A percentile compares a stretch with the other conserved stretches of the same genome.
phyloP scores from a whole-genome alignment of 768 basidiomycete species.

The Suillus bovinus region DNA sequence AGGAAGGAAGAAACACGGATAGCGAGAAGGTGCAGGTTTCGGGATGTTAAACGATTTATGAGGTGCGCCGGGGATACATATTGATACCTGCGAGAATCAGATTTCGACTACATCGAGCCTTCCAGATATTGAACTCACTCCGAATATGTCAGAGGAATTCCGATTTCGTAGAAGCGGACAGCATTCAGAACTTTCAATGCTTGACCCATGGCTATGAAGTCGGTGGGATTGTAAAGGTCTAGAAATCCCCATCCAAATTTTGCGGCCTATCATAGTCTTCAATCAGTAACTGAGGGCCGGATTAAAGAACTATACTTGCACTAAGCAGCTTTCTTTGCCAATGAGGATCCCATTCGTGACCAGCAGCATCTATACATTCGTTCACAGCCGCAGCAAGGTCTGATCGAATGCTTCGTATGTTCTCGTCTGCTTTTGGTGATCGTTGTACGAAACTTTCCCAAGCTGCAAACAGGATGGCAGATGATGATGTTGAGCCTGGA shows the following conservation, averaged over 20 bases:
- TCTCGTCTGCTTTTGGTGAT: slow-evolving; percentile 92
- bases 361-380: slow-evolving; percentile 92
- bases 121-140: slow-evolving; percentile 58
- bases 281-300: not conserved
- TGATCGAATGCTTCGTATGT: slow-evolving; percentile 81
- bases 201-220: slow-evolving; percentile 92
- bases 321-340: slow-evolving; percentile 89
- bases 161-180: slow-evolving; percentile 87
- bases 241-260: slow-evolving; percentile 94
- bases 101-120: slow-evolving; percentile 5
- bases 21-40: slow-evolving; percentile 89
- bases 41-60: slow-evolving; percentile 78
- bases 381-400: slow-evolving; percentile 88
- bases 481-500: slow-evolving; percentile 89
- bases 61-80: slow-evolving; percentile 80
- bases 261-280: slow-evolving; percentile 63
- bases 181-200: slow-evolving; percentile 93
- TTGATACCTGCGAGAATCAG: slow-evolving; percentile 58
- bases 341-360: slow-evolving; percentile 84
- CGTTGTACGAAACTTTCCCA: slow-evolving; percentile 84
- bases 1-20: slow-evolving; percentile 87
- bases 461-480: slow-evolving; percentile 91
- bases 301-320: slow-evolving; percentile 42
- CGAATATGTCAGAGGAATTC: slow-evolving; percentile 88
- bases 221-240: slow-evolving; percentile 88